Conservation (phyloP, 2,329 filamentous ascomycete species). For the Exophiala xenobiotica region DNA sequence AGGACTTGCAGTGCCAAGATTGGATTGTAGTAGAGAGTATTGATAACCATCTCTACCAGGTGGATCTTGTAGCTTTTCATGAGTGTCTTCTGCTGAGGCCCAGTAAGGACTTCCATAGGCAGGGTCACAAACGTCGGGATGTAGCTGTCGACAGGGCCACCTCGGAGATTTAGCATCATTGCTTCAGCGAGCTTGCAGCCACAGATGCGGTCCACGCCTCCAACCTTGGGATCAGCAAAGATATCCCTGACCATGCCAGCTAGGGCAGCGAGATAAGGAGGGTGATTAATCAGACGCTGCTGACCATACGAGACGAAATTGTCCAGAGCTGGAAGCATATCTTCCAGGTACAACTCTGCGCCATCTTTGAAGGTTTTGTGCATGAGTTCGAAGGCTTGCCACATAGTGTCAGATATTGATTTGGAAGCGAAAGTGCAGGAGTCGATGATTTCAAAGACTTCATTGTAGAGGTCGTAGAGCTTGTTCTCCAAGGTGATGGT, state of each 20-base stretch:
- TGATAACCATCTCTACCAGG: conserved; percentile 98
- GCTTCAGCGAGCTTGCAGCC: conserved; percentile 97
- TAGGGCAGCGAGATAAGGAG: conserved; percentile 80
- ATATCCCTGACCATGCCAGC: conserved; percentile 94
- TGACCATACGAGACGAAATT: conserved; percentile 96
- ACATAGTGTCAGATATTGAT: conserved; percentile 93
- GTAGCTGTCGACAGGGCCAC: conserved; percentile 76
- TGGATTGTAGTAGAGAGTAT: conserved; percentile 96
- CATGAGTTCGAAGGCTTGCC: conserved; percentile 95
- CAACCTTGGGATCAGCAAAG: conserved; percentile 88
- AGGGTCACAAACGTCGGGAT: conserved; percentile 85
- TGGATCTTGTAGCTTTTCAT: conserved; percentile 88
- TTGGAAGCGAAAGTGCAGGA: conserved; percentile 98
- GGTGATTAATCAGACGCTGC: conserved; percentile 75
- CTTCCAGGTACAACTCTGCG: conserved; percentile 94
- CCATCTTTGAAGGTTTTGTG: conserved; percentile 96
- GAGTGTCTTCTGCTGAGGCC: conserved; percentile 70
- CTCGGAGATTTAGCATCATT: conserved; percentile 91
- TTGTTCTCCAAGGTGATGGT: conserved; percentile 96
- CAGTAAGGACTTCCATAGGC: conserved; percentile 77
- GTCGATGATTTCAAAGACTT: conserved; percentile 98
- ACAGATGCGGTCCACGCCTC: conserved; percentile 91
- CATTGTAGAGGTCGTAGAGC: conserved; percentile 95
- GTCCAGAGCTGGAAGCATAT: conserved; percentile 96
- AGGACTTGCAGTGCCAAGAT: conserved; percentile 78